Evolutionary conservation across 805 yeast species (phyloP), one percentile per base, ranked within the genome.

Genomic region (Saturnispora kantuleensis): DNA sequence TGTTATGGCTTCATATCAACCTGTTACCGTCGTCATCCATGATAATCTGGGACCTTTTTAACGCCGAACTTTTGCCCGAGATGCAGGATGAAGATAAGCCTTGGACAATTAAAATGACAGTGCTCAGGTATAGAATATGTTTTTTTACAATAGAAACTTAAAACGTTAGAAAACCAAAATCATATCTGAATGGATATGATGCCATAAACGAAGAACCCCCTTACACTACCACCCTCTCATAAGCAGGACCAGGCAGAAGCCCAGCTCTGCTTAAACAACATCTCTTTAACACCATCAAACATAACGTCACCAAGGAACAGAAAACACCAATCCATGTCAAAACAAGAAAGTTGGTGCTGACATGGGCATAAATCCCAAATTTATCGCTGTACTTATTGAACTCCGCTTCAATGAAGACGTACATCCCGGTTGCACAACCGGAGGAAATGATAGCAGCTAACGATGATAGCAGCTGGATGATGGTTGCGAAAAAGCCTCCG

Each of bases 341-440:
- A 18, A 51, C 50, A 18, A 59, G 34, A 39, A 33, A 59, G 16
- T 53, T 53, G 36, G 42, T 50, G 2, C 59, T 53, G 8, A 84
- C 55, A 32, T 58, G 57, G 2, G 85, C 74, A 33, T 61, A 58
- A 39, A 81, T 69, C 12, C 94, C 94, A 52, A 67, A 78, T 2
- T 59, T 57, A 2, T 55, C 58, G 10, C 63, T 61, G 31, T 66
- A 63, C 31, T 75, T 63, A 53, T 81, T 76, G 64, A 85, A 68
- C 44, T 72, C 66, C 10, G 65, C 62, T 47, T 71, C 62, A 48
- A 80, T 68, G 45, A 68, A 68, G 5, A 64, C 46, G 64, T 66
- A 81, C n/a, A 74, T 66, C 13, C 80, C 93, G 0, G 90, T 82
- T 28, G 82, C 50, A 33, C 47, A 35, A 38, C 49, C 57, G 1